A percentile compares a stretch with the other conserved stretches of the same genome.
Conservation (phyloP, 1,284 basidiomycete genomes). For the Austroboletus rostrupii region DNA sequence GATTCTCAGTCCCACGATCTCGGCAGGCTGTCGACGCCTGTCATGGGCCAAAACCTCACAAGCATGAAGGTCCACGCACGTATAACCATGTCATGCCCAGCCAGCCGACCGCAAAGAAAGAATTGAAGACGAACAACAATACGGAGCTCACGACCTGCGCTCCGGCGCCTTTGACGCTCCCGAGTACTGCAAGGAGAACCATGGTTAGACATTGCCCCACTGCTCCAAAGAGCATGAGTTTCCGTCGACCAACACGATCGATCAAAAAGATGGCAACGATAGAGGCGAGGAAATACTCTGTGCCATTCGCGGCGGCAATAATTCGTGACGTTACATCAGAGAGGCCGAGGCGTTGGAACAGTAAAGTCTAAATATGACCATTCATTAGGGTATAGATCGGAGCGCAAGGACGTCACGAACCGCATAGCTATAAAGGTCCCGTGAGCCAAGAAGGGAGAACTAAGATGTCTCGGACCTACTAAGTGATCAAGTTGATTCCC, state of each 20-base stretch:
- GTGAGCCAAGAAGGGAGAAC: slow-evolving; percentile 2
- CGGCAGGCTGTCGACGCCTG: slow-evolving; percentile 45
- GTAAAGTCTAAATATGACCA: slow-evolving; percentile 40
- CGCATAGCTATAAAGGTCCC: slow-evolving; percentile 26
- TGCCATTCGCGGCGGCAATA: slow-evolving; percentile 66
- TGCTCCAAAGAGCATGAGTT: slow-evolving; percentile 35
- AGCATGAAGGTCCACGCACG: slow-evolving; percentile 33
- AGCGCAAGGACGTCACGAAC: slow-evolving; percentile 21
- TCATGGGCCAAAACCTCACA: neutral
- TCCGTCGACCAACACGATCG: slow-evolving; percentile 35
- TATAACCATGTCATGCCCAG: slow-evolving; percentile 65
- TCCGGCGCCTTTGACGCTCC: slow-evolving; percentile 27
- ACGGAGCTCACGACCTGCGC: slow-evolving; percentile 49
- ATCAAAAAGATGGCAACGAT: slow-evolving; percentile 32
- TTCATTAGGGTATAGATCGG: neutral
- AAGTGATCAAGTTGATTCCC: slow-evolving; percentile 60
- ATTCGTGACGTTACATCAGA: slow-evolving; percentile 59
- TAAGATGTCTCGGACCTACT: slow-evolving; percentile 34
- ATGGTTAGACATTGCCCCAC: slow-evolving; percentile 35
- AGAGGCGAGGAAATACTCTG: slow-evolving; percentile 42
- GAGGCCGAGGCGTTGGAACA: slow-evolving; percentile 59
- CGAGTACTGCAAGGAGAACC: slow-evolving; percentile 32
- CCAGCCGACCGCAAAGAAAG: slow-evolving; percentile 32
- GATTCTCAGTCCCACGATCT: slow-evolving; percentile 59
- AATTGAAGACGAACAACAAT: slow-evolving; percentile 32